Evolutionary conservation across 176 grass and related monocot species (phyloP).

Genomic region (Oryza meridionalis): DNA sequence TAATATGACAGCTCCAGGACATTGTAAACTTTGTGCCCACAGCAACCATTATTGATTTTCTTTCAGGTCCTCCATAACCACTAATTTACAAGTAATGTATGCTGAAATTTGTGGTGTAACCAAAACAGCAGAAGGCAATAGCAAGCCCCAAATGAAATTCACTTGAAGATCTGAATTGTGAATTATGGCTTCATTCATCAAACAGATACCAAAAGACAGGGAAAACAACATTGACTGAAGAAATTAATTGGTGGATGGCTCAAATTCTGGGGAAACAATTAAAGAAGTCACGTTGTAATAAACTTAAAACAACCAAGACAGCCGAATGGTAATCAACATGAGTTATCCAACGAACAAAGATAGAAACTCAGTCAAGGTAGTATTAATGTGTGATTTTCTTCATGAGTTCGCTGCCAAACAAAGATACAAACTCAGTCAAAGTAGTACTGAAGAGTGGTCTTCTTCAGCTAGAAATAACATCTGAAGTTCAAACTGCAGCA

Average conservation of each 20-base stretch:
- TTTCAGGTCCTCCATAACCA: not conserved
- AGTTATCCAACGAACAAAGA: not conserved
- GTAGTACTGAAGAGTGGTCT: not conserved
- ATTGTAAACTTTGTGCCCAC: not conserved
- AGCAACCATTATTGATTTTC: not conserved
- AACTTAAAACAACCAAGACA: constrained; percentile 9
- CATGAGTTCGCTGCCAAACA: not conserved
- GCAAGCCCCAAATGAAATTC: not conserved
- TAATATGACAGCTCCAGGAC: not conserved
- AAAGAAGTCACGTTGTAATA: not conserved
- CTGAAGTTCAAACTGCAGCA: not conserved
- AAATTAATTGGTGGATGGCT: not conserved
- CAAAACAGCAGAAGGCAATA: not conserved
- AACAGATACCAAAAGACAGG: constrained; percentile 1
- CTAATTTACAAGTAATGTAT: not conserved
- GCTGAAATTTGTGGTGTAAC: not conserved
- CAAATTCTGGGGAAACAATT: not conserved
- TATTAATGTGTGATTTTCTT: not conserved
- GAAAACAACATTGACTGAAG: not conserved
- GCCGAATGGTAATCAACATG: not conserved
- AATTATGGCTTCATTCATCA: not conserved
- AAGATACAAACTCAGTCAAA: not conserved
- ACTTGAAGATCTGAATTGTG: not conserved
- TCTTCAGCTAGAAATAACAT: constrained; percentile 15
- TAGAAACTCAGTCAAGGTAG: not conserved